Percentiles rank a stretch among this genome's conserved stretches.
phyloP scores from a whole-genome alignment of 2,329 filamentous ascomycete genomes.

The Cadophora sp. region DNA sequence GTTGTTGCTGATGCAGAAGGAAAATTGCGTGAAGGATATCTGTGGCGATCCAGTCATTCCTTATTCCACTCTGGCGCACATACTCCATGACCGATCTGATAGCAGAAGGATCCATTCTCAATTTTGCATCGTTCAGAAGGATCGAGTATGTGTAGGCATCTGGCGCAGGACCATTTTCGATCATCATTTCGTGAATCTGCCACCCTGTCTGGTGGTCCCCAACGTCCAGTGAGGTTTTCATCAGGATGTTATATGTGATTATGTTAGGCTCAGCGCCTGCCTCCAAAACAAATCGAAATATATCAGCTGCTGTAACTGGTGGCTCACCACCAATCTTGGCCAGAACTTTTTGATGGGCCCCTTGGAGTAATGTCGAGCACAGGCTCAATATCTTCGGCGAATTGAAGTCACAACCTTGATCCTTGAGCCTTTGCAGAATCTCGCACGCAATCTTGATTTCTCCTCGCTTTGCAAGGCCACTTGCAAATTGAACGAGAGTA shows the following conservation, averaged over 20 bases:
- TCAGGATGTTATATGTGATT: slow-evolving; percentile 68
- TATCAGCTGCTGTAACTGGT: slow-evolving; percentile 44
- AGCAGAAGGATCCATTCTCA: slow-evolving; percentile 46
- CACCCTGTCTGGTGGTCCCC: slow-evolving; percentile 68
- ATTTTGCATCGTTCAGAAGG: slow-evolving; percentile 74
- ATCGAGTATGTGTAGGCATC: slow-evolving; percentile 72
- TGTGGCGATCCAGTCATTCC: slow-evolving; percentile 56
- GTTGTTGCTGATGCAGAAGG: slow-evolving; percentile 41
- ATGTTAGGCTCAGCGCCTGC: slow-evolving; percentile 69
- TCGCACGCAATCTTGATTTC: slow-evolving; percentile 49
- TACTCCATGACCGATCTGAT: slow-evolving; percentile 62
- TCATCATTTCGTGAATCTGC: slow-evolving; percentile 69
- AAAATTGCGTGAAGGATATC: slow-evolving; percentile 61
- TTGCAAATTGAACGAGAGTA: slow-evolving; percentile 42
- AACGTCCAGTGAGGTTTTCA: slow-evolving; percentile 74
- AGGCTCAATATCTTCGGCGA: slow-evolving; percentile 56
- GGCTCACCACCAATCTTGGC: slow-evolving; percentile 51
- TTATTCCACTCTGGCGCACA: slow-evolving; percentile 55
- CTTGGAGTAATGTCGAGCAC: slow-evolving; percentile 64
- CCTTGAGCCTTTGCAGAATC: slow-evolving; percentile 50
- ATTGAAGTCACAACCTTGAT: slow-evolving; percentile 54
- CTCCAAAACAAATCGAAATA: slow-evolving; percentile 63
- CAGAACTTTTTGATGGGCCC: slow-evolving; percentile 47
- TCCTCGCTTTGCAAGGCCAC: slow-evolving; percentile 49
- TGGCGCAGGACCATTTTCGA: slow-evolving; percentile 63